These are phyloP conservation scores for Solanum tarapatanum DNA, from an alignment of 257 asterid genomes.

Conservation along the genomic window DNA sequence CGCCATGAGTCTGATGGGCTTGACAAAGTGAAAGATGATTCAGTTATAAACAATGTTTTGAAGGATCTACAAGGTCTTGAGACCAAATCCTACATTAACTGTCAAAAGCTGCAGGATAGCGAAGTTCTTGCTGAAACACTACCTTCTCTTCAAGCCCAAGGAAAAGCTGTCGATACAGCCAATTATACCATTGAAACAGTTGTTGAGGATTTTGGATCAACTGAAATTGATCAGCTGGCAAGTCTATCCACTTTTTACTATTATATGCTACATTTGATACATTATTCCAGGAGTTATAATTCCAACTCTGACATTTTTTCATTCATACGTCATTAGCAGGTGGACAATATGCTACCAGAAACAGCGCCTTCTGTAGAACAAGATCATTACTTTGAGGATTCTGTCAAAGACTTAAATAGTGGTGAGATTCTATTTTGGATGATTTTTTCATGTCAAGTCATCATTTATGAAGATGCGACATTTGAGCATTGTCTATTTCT, in stretches of 20 bases:
- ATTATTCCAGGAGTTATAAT: background rate
- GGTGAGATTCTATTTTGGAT: conserved; percentile 22
- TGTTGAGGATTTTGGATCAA: background rate
- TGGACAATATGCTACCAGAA: conserved; percentile 1
- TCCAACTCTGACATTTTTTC: background rate
- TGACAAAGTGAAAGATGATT: background rate
- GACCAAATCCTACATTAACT: background rate
- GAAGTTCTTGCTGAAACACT: background rate
- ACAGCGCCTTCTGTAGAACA: conserved; percentile 7
- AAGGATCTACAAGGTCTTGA: background rate
- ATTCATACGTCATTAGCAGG: conserved; percentile 10
- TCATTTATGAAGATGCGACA: background rate
- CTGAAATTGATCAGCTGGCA: conserved; percentile 6
- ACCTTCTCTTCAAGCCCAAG: conserved; percentile 5
- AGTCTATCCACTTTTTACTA: background rate
- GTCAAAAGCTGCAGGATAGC: conserved; percentile 12
- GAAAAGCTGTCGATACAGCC: background rate
- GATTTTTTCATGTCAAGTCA: background rate
- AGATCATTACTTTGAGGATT: conserved; percentile 14
- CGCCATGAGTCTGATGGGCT: background rate
- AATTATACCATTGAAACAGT: background rate
- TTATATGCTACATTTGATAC: background rate
- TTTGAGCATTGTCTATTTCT: background rate
- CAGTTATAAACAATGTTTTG: background rate
- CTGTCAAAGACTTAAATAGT: conserved; percentile 10